Evolutionary conservation across 257 asterid genomes (phyloP), one percentile per base, ranked within the genome.

Genomic region (Gardenia jasminoides): DNA sequence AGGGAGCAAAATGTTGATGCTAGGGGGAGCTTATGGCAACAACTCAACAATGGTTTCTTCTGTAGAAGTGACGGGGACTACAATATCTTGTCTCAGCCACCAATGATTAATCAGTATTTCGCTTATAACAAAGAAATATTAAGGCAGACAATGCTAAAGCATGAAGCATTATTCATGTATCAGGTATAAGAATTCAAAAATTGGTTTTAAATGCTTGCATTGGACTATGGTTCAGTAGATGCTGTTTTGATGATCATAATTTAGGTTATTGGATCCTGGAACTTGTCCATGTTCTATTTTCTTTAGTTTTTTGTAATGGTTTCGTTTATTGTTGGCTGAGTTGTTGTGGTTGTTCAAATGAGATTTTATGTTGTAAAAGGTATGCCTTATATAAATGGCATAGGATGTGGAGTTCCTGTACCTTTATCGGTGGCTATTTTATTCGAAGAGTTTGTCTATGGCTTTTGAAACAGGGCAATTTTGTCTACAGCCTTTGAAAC

Each of bases 91-190:
- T 80, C 76, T 79, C 88, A 84, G 56, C 82, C 75, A 22, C 28
- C 80, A 72, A 67, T 50, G 67, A 33, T 75, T 71, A 84, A 86
- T 46, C 80, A 73, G 70, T 72, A 76, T 79, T 48, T 78, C 54
- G 87, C 67, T 65, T 82, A 82, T 79, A 84, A 85, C 75, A 90
- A 85, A 83, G 91, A 87, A 76, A 43, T 84, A 74, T 39, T 87
- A 79, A 89, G 89, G 82, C 90, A 84, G 77, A 86, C 82, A 50
- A 90, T 93, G 71, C 94, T 87, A 82, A 87, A 85, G 78, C 97
- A 93, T 48, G 94, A 93, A 85, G 87, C 94, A 76, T 82, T 86
- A n/a, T 90, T 93, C 88, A 89, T 87, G 83, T 71, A 75, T 86
- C 98, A 93, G 96, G 98, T 93, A 87, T 33, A 22, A 58, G 54